phyloP scores from a whole-genome alignment of 2,329 filamentous ascomycete species.

The Xylariaceae sp. region DNA sequence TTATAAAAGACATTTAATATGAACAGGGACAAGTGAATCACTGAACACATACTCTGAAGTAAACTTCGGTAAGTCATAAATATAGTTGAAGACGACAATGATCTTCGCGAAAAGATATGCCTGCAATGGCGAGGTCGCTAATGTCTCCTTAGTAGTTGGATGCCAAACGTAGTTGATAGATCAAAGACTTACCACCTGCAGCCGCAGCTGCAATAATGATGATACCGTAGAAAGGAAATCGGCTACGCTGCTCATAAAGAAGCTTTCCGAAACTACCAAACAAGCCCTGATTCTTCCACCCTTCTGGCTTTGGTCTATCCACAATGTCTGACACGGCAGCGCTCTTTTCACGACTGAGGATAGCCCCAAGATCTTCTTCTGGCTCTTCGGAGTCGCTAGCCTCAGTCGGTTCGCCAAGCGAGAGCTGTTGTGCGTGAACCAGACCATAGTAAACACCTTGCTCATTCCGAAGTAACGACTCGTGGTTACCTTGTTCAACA shows the following conservation, averaged over 20 bases:
- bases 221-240: conserved; percentile 57
- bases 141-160: conserved; percentile 15
- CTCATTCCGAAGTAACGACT: conserved; percentile 66
- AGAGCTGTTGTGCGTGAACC: conserved; percentile 67
- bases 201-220: conserved; percentile 54
- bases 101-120: conserved; percentile 62
- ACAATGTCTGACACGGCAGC: conserved; percentile 45
- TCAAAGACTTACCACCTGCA: conserved; percentile 38
- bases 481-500: conserved; percentile 77
- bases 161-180: not conserved
- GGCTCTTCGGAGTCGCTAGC: conserved; percentile 42
- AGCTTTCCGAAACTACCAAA: conserved; percentile 61
- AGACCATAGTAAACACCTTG: conserved; percentile 70
- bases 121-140: conserved; percentile 55
- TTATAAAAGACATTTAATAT: not conserved
- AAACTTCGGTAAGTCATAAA: conserved; percentile 39
- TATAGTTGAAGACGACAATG: conserved; percentile 55
- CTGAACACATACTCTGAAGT: conserved; percentile 39
- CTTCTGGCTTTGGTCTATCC: conserved; percentile 28
- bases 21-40: not conserved
- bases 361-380: conserved; percentile 48
- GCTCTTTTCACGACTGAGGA: conserved; percentile 54
- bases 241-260: conserved; percentile 59
- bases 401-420: conserved; percentile 55
- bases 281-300: conserved; percentile 49